Conservation (phyloP, 2,329 filamentous ascomycete genomes). For the Myriosclerotinia curreyana region DNA sequence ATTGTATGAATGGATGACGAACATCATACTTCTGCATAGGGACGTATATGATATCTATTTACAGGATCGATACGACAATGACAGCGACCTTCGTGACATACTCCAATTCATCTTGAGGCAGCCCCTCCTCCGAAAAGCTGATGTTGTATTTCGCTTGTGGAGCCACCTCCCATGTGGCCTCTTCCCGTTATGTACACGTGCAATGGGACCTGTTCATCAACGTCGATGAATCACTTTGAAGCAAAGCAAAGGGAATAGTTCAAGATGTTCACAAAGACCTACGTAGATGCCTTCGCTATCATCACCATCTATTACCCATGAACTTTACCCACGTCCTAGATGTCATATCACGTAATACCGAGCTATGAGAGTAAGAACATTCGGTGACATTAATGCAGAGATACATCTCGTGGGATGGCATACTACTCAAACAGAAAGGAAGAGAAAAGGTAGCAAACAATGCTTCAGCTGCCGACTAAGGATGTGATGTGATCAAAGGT, state of each 20-base stretch:
- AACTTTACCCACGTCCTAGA: constrained; percentile 11
- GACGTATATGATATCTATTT: constrained; percentile 12
- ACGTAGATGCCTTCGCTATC: constrained; percentile 11
- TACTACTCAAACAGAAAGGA: neutral
- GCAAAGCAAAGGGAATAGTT: constrained; percentile 7
- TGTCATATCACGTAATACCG: constrained; percentile 16
- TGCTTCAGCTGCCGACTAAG: neutral
- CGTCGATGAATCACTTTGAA: neutral
- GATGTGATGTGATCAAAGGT: constrained; percentile 11
- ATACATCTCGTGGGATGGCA: constrained; percentile 1
- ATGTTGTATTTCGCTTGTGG: constrained; percentile 13
- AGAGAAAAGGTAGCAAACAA: neutral
- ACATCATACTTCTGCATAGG: constrained; percentile 17
- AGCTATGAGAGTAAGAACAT: constrained; percentile 6
- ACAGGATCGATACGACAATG: constrained; percentile 14
- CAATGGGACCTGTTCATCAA: constrained; percentile 13
- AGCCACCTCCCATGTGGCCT: constrained; percentile 14
- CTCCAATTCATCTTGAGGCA: constrained; percentile 3
- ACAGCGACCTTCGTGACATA: constrained; percentile 16
- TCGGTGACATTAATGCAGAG: constrained; percentile 3
- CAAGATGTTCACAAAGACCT: constrained; percentile 9
- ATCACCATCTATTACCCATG: constrained; percentile 2
- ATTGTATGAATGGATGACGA: constrained; percentile 15
- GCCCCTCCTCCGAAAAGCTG: neutral
- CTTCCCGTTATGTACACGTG: constrained; percentile 14